Conservation (phyloP, 305 asterid species). For the Striga hermonthica region DNA sequence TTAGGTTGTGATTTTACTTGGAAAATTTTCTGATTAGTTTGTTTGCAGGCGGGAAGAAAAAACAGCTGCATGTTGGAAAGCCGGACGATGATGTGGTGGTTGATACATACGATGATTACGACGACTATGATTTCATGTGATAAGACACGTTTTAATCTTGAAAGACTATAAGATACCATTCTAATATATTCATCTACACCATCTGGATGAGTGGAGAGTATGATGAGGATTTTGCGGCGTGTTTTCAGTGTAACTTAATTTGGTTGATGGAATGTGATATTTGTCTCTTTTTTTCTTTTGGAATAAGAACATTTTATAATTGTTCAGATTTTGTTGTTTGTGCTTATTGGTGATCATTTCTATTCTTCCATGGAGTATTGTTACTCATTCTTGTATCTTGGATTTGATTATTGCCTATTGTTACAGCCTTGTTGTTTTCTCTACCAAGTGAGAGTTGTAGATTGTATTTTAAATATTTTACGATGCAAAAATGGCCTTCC, state of each 20-base stretch:
- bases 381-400: neutral
- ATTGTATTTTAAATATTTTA: no score
- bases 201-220: conserved; percentile 30
- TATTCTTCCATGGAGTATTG: neutral
- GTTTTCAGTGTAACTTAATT: conserved; percentile 35
- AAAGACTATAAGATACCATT: no score
- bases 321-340: conserved; percentile 22
- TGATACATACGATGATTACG: conserved; percentile 39
- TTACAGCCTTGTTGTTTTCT: no score
- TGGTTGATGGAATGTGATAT: conserved; percentile 34
- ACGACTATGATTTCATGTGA: conserved; percentile 60
- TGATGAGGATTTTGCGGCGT: conserved; percentile 36
- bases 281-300: conserved; percentile 17
- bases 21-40: conserved; percentile 16
- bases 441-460: no score
- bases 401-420: no score
- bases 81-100: conserved; percentile 64
- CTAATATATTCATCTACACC: conserved; percentile 2
- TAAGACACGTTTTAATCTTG: no score
- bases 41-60: conserved; percentile 73
- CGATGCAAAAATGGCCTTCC: neutral
- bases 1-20: neutral
- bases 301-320: conserved; percentile 29
- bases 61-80: conserved; percentile 65
- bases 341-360: conserved; percentile 1